phyloP scores from a whole-genome alignment of 129 eudicot species.

The Centella asiatica region DNA sequence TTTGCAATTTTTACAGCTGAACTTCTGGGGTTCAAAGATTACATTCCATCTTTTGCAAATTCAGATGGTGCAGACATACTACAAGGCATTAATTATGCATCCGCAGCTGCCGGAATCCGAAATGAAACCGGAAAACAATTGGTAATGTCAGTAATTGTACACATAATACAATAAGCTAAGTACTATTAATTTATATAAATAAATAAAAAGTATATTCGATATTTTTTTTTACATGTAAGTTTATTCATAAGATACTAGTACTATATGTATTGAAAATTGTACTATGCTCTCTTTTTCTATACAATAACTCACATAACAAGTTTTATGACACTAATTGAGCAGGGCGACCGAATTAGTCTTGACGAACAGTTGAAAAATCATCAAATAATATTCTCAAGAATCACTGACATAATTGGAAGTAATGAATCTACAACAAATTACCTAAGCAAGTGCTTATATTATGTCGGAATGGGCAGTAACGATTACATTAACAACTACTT shows the following conservation, averaged over 20 bases:
- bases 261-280: too few relatives aligned
- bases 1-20: constrained; percentile 23
- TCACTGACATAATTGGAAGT: constrained; percentile 28
- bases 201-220: too few relatives aligned
- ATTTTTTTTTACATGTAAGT: too few relatives aligned
- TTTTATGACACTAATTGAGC: background rate
- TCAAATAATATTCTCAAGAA: constrained; percentile 19
- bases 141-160: constrained; percentile 11
- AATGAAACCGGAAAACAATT: constrained; percentile 23
- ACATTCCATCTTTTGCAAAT: constrained; percentile 21
- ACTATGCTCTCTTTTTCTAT: too few relatives aligned
- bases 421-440: constrained; percentile 13
- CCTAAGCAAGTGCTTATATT: constrained; percentile 43
- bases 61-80: constrained; percentile 14
- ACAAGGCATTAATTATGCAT: constrained; percentile 30
- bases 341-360: constrained; percentile 47
- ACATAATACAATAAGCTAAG: too few relatives aligned
- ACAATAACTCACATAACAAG: too few relatives aligned
- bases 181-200: too few relatives aligned
- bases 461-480: constrained; percentile 50
- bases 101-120: constrained; percentile 34
- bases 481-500: constrained; percentile 67
- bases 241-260: too few relatives aligned
- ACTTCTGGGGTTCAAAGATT: constrained; percentile 23
- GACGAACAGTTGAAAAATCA: constrained; percentile 42